A percentile compares a stretch with the other conserved stretches of the same genome.
Conservation (phyloP, 1,284 basidiomycete genomes). For the Porogramme epimiltina region DNA sequence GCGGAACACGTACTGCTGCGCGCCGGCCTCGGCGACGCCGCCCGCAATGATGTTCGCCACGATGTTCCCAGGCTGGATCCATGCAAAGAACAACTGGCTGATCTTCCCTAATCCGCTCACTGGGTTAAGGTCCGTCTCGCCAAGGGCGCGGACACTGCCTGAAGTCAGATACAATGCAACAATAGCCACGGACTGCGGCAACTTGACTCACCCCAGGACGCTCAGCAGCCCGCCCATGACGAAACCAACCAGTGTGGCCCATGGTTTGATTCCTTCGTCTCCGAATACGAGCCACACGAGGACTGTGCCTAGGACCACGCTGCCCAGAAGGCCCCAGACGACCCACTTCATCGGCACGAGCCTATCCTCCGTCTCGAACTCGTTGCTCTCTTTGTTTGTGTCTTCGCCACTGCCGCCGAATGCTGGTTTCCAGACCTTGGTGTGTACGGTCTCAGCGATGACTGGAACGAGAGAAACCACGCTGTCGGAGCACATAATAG, state of each 20-base stretch:
- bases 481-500: constrained; percentile 93
- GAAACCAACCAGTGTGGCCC: constrained; percentile 90
- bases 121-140: constrained; percentile 93
- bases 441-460: constrained; percentile 41
- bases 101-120: constrained; percentile 96
- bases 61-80: constrained; percentile 92
- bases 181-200: background rate
- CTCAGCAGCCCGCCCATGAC: constrained; percentile 83
- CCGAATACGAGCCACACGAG: constrained; percentile 91
- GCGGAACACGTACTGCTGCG: constrained; percentile 72
- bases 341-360: constrained; percentile 86
- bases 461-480: constrained; percentile 84
- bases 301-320: constrained; percentile 71
- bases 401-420: constrained; percentile 10
- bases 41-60: constrained; percentile 97
- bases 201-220: constrained; percentile 75
- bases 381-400: constrained; percentile 53
- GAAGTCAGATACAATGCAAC: background rate
- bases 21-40: constrained; percentile 94
- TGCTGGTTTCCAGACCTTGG: constrained; percentile 22
- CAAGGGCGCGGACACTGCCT: constrained; percentile 81
- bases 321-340: constrained; percentile 62
- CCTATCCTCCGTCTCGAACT: constrained; percentile 78
- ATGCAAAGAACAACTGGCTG: constrained; percentile 91
- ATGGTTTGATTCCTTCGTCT: constrained; percentile 87